phyloP scores from a whole-genome alignment of 108 stramenopile genomes.

The Cyclotella atomus region DNA sequence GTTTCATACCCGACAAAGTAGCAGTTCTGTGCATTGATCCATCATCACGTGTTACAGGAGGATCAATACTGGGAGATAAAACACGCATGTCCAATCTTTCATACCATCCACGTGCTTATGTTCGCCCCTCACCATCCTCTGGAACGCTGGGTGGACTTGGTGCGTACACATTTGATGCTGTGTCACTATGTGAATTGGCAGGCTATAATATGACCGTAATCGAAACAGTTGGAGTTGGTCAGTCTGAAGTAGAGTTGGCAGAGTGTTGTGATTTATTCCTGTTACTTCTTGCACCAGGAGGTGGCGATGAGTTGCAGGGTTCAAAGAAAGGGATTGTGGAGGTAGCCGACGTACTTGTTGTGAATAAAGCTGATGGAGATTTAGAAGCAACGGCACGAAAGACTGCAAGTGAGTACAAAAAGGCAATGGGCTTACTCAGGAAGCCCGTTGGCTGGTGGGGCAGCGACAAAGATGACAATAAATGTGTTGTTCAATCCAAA shows the following conservation, averaged over 20 bases:
- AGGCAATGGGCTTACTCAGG: slow-evolving; percentile 62
- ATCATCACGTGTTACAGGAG: slow-evolving; percentile 86
- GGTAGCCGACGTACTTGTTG: slow-evolving; percentile 92
- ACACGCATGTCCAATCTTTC: slow-evolving; percentile 95
- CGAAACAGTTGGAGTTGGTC: slow-evolving; percentile 98
- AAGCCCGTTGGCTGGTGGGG: slow-evolving; percentile 53
- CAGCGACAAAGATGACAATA: neutral
- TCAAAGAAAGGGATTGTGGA: slow-evolving; percentile 98
- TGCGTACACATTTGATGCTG: slow-evolving; percentile 93
- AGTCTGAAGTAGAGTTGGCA: slow-evolving; percentile 92
- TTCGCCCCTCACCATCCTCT: slow-evolving; percentile 93
- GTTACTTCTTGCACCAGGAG: slow-evolving; percentile 91
- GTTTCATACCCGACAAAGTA: slow-evolving; percentile 49
- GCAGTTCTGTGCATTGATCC: slow-evolving; percentile 95
- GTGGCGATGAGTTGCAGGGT: slow-evolving; percentile 97
- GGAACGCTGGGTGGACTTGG: slow-evolving; percentile 92
- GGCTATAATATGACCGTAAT: slow-evolving; percentile 92
- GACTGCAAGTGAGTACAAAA: slow-evolving; percentile 78
- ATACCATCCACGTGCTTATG: slow-evolving; percentile 78
- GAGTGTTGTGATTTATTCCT: slow-evolving; percentile 91
- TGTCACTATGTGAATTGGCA: slow-evolving; percentile 89
- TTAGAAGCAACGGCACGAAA: slow-evolving; percentile 60
- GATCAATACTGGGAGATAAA: slow-evolving; percentile 98
- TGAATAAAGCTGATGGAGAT: slow-evolving; percentile 97
- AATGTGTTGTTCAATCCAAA: neutral